Percentiles rank a stretch among this genome's conserved stretches.
phyloP scores from a whole-genome alignment of 2,329 filamentous ascomycete species.

The Aspergillus japonicus region DNA sequence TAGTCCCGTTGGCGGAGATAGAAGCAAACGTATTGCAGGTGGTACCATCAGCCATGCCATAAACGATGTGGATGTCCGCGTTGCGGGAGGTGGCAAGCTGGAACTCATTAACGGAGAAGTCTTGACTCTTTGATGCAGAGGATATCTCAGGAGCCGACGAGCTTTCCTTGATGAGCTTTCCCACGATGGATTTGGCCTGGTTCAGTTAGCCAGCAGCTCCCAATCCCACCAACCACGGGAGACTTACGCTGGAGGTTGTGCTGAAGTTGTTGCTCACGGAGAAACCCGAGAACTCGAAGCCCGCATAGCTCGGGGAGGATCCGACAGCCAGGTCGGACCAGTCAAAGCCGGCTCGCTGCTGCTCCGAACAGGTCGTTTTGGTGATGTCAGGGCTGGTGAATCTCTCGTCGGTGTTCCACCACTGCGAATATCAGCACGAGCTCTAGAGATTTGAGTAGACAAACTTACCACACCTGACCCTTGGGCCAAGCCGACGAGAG shows the following conservation, averaged over 20 bases:
- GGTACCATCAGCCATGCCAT: conserved; percentile 78
- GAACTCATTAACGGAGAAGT: conserved; percentile 74
- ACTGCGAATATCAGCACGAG: conserved; percentile 21
- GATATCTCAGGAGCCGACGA: conserved; percentile 59
- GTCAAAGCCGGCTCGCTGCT: conserved; percentile 69
- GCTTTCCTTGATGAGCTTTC: conserved; percentile 44
- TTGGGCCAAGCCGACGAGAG: conserved; percentile 49
- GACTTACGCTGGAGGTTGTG: conserved; percentile 45
- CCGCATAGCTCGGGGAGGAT: conserved; percentile 64
- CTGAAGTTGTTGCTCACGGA: conserved; percentile 60
- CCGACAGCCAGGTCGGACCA: conserved; percentile 66
- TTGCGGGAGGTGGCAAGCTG: conserved; percentile 73
- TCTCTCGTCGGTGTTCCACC: conserved; percentile 52
- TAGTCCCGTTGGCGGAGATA: conserved; percentile 67
- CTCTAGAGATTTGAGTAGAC: neutral
- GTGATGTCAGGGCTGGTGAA: conserved; percentile 70
- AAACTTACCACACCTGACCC: conserved; percentile 45
- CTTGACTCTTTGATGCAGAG: conserved; percentile 52
- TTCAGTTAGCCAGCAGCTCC: conserved; percentile 11
- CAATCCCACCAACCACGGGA: neutral
- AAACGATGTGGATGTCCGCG: conserved; percentile 79
- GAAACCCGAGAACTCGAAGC: conserved; percentile 73
- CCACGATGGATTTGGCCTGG: conserved; percentile 62
- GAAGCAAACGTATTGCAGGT: conserved; percentile 73
- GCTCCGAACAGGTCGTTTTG: conserved; percentile 72